Conservation (phyloP, 768 basidiomycete genomes). For the Nidularia pulvinata region DNA sequence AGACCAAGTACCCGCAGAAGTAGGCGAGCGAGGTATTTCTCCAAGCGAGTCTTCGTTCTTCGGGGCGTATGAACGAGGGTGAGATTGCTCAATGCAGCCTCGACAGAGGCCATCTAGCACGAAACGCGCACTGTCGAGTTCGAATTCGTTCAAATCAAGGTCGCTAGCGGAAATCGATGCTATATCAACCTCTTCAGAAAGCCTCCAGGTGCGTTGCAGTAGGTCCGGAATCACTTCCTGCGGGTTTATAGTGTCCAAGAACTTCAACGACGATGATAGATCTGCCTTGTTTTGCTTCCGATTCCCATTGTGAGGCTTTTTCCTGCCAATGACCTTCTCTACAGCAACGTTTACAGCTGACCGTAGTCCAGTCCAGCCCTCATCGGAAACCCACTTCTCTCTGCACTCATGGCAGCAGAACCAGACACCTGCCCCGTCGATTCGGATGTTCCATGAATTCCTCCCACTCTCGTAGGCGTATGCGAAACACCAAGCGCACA, state of each 20-base stretch:
- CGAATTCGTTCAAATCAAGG: slow-evolving; percentile 41
- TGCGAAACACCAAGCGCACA: slow-evolving; percentile 64
- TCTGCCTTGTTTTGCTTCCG: slow-evolving; percentile 22
- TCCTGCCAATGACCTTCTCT: slow-evolving; percentile 19
- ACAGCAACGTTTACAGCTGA: slow-evolving; percentile 29
- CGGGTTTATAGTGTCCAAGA: slow-evolving; percentile 18
- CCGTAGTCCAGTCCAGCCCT: slow-evolving; percentile 23
- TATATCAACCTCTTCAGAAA: slow-evolving; percentile 25
- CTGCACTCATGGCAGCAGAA: slow-evolving; percentile 57
- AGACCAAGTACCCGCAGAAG: slow-evolving; percentile 35
- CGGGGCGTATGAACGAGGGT: slow-evolving; percentile 5
- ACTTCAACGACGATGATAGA: slow-evolving; percentile 5
- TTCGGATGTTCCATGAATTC: slow-evolving; percentile 38
- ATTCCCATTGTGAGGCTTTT: slow-evolving; percentile 10
- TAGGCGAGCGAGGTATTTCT: neutral
- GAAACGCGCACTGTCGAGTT: slow-evolving; percentile 59
- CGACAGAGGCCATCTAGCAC: slow-evolving; percentile 49
- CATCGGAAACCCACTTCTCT: slow-evolving; percentile 36
- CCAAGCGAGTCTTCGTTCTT: neutral
- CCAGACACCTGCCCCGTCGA: slow-evolving; percentile 40
- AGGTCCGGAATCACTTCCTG: slow-evolving; percentile 30
- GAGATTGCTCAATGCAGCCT: slow-evolving; percentile 33
- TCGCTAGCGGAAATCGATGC: slow-evolving; percentile 1
- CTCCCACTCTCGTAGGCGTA: slow-evolving; percentile 53
- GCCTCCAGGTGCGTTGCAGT: slow-evolving; percentile 46